Percentiles rank a stretch among this genome's conserved stretches.
These are phyloP conservation scores for Neonectria sp. DNA, from an alignment of 2,329 filamentous ascomycete species.

Conservation along the genomic window DNA sequence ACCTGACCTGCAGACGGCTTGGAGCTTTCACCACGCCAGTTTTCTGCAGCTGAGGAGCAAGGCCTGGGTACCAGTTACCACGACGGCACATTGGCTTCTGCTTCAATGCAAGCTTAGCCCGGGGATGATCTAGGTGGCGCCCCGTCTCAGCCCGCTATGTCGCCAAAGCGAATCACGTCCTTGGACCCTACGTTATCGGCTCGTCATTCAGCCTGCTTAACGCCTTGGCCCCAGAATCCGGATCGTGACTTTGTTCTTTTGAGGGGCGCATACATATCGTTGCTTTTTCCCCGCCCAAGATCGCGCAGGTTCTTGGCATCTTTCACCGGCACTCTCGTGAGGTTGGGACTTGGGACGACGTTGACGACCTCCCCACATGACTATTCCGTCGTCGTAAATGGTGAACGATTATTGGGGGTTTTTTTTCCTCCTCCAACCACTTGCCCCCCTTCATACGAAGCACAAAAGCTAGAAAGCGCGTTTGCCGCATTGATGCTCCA, in stretches of 20 bases:
- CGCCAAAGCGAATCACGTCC: constrained; percentile 38
- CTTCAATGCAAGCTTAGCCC: constrained; percentile 27
- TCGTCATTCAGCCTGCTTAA: constrained; percentile 37
- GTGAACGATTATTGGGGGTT: constrained; percentile 12
- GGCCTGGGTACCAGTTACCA: constrained; percentile 12
- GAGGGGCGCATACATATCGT: neutral
- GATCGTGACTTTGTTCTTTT: constrained; percentile 16
- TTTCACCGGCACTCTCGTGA: constrained; percentile 4
- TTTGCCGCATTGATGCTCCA: neutral
- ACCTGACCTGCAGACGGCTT: constrained; percentile 36
- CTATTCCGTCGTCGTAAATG: neutral
- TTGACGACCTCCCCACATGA: constrained; percentile 7
- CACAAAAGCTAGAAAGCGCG: neutral
- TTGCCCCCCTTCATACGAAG: neutral
- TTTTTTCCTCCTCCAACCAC: constrained; percentile 12
- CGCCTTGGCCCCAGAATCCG: constrained; percentile 9
- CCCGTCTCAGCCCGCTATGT: constrained; percentile 27
- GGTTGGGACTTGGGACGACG: neutral
- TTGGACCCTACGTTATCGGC: constrained; percentile 27
- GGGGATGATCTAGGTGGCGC: constrained; percentile 36
- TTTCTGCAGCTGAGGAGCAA: constrained; percentile 25
- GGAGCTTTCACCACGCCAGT: constrained; percentile 23
- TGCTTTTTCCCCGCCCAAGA: constrained; percentile 23
- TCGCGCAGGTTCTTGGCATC: constrained; percentile 9
- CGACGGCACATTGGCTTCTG: constrained; percentile 19